Base-by-base conservation (phyloP, 2,329 filamentous ascomycete species). In the Dryadomyces quercivorus region DNA sequence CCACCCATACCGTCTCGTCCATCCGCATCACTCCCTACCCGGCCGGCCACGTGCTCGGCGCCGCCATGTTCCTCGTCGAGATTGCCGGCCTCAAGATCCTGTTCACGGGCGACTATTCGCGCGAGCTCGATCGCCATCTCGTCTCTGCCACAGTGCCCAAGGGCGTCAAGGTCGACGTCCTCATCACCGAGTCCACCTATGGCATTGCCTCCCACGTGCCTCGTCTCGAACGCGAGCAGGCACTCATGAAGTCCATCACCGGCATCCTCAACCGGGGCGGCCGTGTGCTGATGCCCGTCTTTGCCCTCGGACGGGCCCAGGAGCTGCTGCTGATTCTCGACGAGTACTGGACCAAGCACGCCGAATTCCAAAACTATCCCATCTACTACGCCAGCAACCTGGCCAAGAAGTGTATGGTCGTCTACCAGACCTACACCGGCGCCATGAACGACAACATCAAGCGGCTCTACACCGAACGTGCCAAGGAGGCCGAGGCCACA, bases 371-470 rank as follows among this genome's bases (percentile, higher is more conserved):
- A 60, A 90, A 88, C 60, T 85, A 87, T 40, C 93, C 93, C 5
- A 97, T 98, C 58, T 98, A 97, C 73, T 98, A 97, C 68, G 94
- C 94, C 54, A 93, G 88, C 63, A 95, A 95, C 63, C 80, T 97
- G 45, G 93, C 93, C 1, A 78, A 92, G 59, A 93, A 95, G 69
- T 98, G 93, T 72, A 98, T 98, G 93, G 81, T 96, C 34, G 90
- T 97, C 3, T 98, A 98, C 66, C 93, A 97, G 67, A 98, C 93
- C 1, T 98, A 97, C 64, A 89, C 97, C 50, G 89, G 91, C 50
- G 90, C 91, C 54, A 98, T 98, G 93, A 98, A 98, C 67, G 92
- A 97, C 65, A 97, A 96, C 63, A 97, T 98, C 74, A 96, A 95
- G 68, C 82, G 88, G 12, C 79, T 95, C n/a, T 96, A 96, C 70